phyloP scores from a whole-genome alignment of 768 basidiomycete species.

The Phylloporus sp. region DNA sequence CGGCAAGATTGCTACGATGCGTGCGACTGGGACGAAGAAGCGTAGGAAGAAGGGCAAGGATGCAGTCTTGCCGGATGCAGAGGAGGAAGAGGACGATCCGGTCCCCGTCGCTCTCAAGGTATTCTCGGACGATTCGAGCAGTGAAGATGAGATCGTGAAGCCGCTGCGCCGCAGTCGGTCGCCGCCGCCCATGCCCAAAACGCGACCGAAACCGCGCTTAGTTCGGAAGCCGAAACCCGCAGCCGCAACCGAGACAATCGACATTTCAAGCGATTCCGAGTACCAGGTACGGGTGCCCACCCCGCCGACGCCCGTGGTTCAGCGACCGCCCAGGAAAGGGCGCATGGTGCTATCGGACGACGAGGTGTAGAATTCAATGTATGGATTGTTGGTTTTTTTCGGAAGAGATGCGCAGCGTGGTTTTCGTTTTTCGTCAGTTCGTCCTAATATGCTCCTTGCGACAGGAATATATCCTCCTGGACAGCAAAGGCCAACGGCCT shows the following conservation, averaged over 20 bases:
- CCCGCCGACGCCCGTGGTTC: slow-evolving; percentile 5
- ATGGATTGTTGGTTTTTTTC: slow-evolving; percentile 5
- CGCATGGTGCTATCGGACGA: slow-evolving; percentile 37
- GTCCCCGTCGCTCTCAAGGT: slow-evolving; percentile 10
- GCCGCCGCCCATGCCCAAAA: slow-evolving; percentile 18
- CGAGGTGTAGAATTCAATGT: slow-evolving; percentile 23
- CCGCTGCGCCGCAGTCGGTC: slow-evolving; percentile 23
- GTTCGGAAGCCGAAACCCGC: slow-evolving; percentile 31
- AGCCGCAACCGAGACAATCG: slow-evolving; percentile 8
- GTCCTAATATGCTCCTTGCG: slow-evolving; percentile 7
- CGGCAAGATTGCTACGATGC: slow-evolving; percentile 41
- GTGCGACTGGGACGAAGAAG: slow-evolving; percentile 49
- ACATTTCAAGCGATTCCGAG: slow-evolving; percentile 24
- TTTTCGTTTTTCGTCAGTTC: background rate
- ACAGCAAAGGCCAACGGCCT: background rate
- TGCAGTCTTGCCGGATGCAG: slow-evolving; percentile 40
- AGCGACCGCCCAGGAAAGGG: slow-evolving; percentile 22
- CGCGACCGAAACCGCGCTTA: slow-evolving; percentile 38
- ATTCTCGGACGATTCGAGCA: slow-evolving; percentile 19
- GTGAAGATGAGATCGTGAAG: slow-evolving; percentile 24
- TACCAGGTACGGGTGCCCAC: background rate
- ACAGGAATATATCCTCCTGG: background rate
- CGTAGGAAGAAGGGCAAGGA: slow-evolving; percentile 45
- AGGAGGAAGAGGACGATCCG: slow-evolving; percentile 22
- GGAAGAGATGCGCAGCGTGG: slow-evolving; percentile 2